Base-by-base conservation (phyloP, 371 early-diverging fungal genomes). In the Mucor piriformis region DNA sequence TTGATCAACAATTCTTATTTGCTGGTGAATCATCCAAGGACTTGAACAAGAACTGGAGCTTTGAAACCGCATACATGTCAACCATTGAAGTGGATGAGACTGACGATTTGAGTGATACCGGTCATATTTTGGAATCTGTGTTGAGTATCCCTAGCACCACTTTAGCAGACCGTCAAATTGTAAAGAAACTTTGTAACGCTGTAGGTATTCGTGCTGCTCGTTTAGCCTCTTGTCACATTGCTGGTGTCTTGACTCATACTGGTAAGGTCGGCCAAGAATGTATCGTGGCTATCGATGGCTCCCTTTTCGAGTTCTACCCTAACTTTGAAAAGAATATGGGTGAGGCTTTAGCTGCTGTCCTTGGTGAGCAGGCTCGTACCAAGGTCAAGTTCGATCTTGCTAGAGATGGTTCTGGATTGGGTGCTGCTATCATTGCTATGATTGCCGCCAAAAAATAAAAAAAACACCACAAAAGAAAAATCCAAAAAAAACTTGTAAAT, bases 11-110 rank as follows among this genome's bases (percentile, higher is more conserved):
- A 43, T 55, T 79, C 51, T 61, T 79, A 1, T 76, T 79, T 50
- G 58, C 72, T 20, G 92, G 93, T 37, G 58, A 70, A 23, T 83
- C 86, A 38, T 88, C 91, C 1, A 44, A 71, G n/a, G 81, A 81
- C 29, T 69, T 96, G 51, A 87, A 88, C 69, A 85, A 80, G 50
- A 88, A 81, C 25, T 92, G 91, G 81, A 71, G 81, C 16, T 93
- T 97, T 52, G 93, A 95, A 50, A 97, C 97, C 23, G 90, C 92
- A 6, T 91, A 90, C 79, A 87, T 98, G 91, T 91, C 92, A 7
- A 77, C 87, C 32, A 96, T 98, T 58, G 95, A 93, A 18, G 81
- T 79, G 5, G 98, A 98, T 69, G 69, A 81, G 33, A 72, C 89
- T 3, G 61, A 77, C 4, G 85, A 87, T 32, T 78, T 95, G 37